Percentiles rank a stretch among this genome's conserved stretches.
Conservation (phyloP, 148 eudicot genomes). For the Rhododendron ovatum region DNA sequence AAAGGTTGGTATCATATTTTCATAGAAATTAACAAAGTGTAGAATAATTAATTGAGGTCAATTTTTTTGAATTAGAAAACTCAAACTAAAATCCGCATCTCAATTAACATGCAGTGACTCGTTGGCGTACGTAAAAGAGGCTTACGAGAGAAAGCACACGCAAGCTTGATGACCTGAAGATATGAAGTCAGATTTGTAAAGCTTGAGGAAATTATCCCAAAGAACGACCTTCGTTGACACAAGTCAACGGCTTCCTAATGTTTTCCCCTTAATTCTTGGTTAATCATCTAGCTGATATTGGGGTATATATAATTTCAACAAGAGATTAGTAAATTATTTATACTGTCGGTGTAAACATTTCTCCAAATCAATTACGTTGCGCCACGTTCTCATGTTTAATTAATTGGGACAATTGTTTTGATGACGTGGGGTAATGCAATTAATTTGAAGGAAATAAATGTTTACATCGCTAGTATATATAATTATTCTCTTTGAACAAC, state of each 20-base stretch:
- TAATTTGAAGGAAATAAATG: too few relatives aligned
- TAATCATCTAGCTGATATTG: not conserved
- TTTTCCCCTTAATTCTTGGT: not conserved
- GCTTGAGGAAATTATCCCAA: not conserved
- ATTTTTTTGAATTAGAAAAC: not conserved
- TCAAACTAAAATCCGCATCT: not conserved
- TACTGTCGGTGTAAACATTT: too few relatives aligned
- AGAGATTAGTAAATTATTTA: too few relatives aligned
- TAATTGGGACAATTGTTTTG: too few relatives aligned
- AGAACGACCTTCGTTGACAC: not conserved
- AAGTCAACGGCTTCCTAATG: not conserved
- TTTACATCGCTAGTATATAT: too few relatives aligned
- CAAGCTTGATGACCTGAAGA: not conserved
- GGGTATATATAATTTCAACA: not conserved
- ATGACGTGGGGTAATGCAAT: too few relatives aligned
- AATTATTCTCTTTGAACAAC: too few relatives aligned
- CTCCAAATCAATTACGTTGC: too few relatives aligned
- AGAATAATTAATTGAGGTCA: too few relatives aligned
- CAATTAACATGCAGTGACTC: not conserved
- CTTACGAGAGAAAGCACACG: not conserved
- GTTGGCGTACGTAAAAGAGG: not conserved
- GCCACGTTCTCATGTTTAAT: too few relatives aligned
- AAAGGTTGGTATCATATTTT: too few relatives aligned
- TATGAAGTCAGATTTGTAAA: not conserved
- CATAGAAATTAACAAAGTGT: too few relatives aligned